Conservation (phyloP, 495 filamentous ascomycete species). For the Xylaria acuta region DNA sequence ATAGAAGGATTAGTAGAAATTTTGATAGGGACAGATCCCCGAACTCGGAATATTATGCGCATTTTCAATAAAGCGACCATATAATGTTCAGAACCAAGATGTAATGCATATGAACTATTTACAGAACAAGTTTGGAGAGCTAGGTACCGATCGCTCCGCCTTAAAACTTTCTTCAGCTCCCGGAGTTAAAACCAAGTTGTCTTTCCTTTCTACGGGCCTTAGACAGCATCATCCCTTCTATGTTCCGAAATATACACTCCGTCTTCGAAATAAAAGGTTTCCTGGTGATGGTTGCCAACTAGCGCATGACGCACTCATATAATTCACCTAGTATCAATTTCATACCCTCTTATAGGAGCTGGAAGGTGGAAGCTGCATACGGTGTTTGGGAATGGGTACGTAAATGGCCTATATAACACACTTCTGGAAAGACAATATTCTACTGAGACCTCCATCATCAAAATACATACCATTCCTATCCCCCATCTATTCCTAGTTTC, state of each 20-base stretch:
- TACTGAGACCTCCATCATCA: neutral
- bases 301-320: neutral
- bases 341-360: neutral
- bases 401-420: neutral
- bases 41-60: neutral
- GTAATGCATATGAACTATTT: neutral
- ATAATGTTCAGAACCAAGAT: neutral
- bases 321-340: neutral
- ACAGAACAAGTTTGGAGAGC: neutral
- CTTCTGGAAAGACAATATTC: neutral
- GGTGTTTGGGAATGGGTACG: neutral
- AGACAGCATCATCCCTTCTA: neutral
- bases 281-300: neutral
- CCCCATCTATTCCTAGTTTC: neutral
- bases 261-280: neutral
- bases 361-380: neutral
- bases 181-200: neutral
- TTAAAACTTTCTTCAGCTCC: neutral
- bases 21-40: neutral
- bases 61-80: neutral
- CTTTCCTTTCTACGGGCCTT: neutral
- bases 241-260: neutral
- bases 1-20: neutral
- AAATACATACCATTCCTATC: neutral
- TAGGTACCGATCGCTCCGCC: neutral